A percentile compares a stretch with the other conserved stretches of the same genome.
Conservation (phyloP, 108 stramenopile genomes). For the Cyclotella atomus region DNA sequence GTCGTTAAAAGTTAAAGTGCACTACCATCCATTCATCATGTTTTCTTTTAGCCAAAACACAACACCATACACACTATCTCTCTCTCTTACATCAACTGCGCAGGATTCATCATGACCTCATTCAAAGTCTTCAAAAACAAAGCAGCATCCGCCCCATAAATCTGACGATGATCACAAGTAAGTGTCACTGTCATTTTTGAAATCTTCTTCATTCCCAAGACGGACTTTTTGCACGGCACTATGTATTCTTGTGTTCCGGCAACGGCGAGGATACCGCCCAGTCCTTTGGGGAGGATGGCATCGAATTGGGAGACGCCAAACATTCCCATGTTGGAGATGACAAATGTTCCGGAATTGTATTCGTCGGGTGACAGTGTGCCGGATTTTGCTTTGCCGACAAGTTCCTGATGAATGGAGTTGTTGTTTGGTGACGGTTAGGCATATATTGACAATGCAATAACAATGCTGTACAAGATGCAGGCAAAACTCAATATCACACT, state of each 20-base stretch:
- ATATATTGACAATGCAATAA: too few species aligned
- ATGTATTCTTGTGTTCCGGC: slow-evolving; percentile 87
- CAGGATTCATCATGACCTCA: slow-evolving; percentile 89
- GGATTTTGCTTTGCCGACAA: slow-evolving; percentile 83
- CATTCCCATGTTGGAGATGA: slow-evolving; percentile 99
- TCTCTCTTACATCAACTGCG: slow-evolving; percentile 25
- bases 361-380: slow-evolving; percentile 90
- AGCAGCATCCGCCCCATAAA: slow-evolving; percentile 97
- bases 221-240: slow-evolving; percentile 72
- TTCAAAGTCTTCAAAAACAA: slow-evolving; percentile 94
- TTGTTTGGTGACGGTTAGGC: too few species aligned
- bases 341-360: slow-evolving; percentile 95
- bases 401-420: slow-evolving; percentile 69
- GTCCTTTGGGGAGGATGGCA: slow-evolving; percentile 92
- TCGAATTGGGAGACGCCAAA: slow-evolving; percentile 96
- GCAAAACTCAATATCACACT: not conserved
- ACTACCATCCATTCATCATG: not conserved
- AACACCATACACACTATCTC: not conserved
- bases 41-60: not conserved
- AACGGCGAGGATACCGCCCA: slow-evolving; percentile 94
- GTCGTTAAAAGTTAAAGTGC: not conserved
- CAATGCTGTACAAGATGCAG: not conserved
- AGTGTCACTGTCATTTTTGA: slow-evolving; percentile 97
- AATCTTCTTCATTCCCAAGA: slow-evolving; percentile 90
- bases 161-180: slow-evolving; percentile 97